phyloP scores from a whole-genome alignment of 768 basidiomycete genomes.

The Strobilomyces echinocephalus region DNA sequence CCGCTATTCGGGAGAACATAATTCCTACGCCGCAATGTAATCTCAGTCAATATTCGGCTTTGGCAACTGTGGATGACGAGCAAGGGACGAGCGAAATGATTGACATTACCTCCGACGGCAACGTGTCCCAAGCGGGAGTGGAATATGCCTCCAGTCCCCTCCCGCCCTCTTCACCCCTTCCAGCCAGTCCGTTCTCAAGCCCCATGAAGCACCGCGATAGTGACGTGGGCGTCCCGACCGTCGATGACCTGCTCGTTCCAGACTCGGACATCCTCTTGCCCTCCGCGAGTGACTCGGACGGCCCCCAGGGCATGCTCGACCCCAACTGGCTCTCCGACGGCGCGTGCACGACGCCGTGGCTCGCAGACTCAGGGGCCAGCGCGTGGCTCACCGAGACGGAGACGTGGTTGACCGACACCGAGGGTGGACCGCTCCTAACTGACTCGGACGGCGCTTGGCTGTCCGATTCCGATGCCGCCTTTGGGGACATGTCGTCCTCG shows the following conservation, averaged over 20 bases:
- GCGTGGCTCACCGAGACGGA: constrained; percentile 28
- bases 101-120: constrained; percentile 14
- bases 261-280: constrained; percentile 14
- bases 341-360: constrained; percentile 1
- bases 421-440: constrained; percentile 40
- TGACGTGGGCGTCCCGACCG: constrained; percentile 17
- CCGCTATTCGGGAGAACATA: constrained; percentile 32
- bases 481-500: constrained; percentile 19
- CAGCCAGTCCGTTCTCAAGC: constrained; percentile 44
- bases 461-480: constrained; percentile 30
- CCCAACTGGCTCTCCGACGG: constrained; percentile 14
- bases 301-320: background rate
- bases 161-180: constrained; percentile 60
- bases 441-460: constrained; percentile 34
- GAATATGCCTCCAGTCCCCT: constrained; percentile 42
- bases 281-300: constrained; percentile 5
- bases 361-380: constrained; percentile 15
- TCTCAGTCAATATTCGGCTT: background rate
- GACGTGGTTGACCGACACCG: constrained; percentile 26
- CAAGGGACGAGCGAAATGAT: constrained; percentile 3
- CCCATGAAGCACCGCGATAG: constrained; percentile 8
- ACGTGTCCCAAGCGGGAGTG: constrained; percentile 22
- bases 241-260: constrained; percentile 3
- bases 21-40: constrained; percentile 21
- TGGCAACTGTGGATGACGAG: background rate